Conservation (phyloP, 495 filamentous ascomycete genomes). For the Talaromyces liani region DNA sequence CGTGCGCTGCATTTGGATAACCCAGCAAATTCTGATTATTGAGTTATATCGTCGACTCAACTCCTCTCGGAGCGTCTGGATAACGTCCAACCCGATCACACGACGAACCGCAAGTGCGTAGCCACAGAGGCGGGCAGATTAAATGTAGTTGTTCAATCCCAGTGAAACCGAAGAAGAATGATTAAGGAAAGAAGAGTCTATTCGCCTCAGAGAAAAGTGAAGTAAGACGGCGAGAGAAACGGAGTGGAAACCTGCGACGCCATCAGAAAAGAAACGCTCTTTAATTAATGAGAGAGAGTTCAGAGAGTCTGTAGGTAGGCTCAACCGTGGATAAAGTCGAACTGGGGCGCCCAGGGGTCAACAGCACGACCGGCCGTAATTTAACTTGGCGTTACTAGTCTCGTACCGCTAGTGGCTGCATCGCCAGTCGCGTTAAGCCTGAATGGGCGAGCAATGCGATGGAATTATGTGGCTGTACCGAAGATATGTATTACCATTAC, state of each 20-base stretch:
- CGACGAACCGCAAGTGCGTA: neutral
- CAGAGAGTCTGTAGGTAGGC: neutral
- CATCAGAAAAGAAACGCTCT: neutral
- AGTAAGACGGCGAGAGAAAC: neutral
- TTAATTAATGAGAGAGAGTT: neutral
- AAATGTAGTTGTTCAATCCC: neutral
- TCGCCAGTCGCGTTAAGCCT: neutral
- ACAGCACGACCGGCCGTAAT: neutral
- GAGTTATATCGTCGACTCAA: neutral
- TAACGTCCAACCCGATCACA: neutral
- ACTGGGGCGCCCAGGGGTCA: neutral
- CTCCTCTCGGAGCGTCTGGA: neutral
- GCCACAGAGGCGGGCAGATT: neutral
- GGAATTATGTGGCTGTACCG: neutral
- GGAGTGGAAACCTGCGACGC: neutral
- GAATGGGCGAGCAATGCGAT: neutral
- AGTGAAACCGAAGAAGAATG: neutral
- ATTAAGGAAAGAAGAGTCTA: neutral
- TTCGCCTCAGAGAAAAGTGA: neutral
- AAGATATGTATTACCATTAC: neutral
- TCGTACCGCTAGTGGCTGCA: neutral
- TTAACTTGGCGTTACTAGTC: neutral
- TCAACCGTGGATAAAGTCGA: neutral
- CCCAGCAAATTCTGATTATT: neutral
- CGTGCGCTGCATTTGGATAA: neutral